Conservation (phyloP, 2,329 filamentous ascomycete genomes). For the Phaeomoniella chlamydospora region DNA sequence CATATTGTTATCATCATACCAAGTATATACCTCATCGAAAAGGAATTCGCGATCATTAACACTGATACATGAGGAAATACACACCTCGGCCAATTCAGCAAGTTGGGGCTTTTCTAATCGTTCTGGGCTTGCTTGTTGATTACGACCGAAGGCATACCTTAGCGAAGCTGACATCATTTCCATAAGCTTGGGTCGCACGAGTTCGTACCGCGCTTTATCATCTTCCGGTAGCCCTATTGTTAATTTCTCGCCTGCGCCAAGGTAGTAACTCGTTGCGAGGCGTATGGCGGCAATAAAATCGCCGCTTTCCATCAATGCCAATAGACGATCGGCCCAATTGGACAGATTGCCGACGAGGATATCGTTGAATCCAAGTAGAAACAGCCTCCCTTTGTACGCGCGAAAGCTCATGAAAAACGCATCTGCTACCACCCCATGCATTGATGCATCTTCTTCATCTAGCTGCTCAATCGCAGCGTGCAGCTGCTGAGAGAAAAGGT, state of each 20-base stretch:
- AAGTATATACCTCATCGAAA: slow-evolving; percentile 81
- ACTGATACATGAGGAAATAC: slow-evolving; percentile 68
- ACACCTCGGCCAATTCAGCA: slow-evolving; percentile 65
- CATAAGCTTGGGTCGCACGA: slow-evolving; percentile 77
- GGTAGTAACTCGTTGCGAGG: slow-evolving; percentile 83
- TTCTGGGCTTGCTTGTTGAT: slow-evolving; percentile 28
- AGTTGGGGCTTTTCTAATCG: slow-evolving; percentile 49
- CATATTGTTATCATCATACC: slow-evolving; percentile 64
- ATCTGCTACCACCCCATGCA: slow-evolving; percentile 94
- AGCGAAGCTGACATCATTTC: slow-evolving; percentile 90
- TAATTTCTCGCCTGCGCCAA: slow-evolving; percentile 79
- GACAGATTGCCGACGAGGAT: slow-evolving; percentile 81
- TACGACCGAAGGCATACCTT: slow-evolving; percentile 69
- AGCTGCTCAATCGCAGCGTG: slow-evolving; percentile 73
- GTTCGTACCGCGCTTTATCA: slow-evolving; percentile 54
- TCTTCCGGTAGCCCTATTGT: slow-evolving; percentile 90
- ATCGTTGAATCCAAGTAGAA: slow-evolving; percentile 87
- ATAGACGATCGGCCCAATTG: slow-evolving; percentile 89
- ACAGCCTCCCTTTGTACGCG: slow-evolving; percentile 84
- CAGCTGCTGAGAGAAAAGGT: slow-evolving; percentile 80
- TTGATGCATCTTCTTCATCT: slow-evolving; percentile 71
- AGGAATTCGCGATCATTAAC: slow-evolving; percentile 70
- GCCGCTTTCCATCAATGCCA: slow-evolving; percentile 92
- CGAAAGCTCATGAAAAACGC: slow-evolving; percentile 98
- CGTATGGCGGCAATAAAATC: slow-evolving; percentile 87